These are phyloP conservation scores for Aphanomyces stellatus DNA, from an alignment of 352 stramenopile genomes.

Conservation along the genomic window DNA sequence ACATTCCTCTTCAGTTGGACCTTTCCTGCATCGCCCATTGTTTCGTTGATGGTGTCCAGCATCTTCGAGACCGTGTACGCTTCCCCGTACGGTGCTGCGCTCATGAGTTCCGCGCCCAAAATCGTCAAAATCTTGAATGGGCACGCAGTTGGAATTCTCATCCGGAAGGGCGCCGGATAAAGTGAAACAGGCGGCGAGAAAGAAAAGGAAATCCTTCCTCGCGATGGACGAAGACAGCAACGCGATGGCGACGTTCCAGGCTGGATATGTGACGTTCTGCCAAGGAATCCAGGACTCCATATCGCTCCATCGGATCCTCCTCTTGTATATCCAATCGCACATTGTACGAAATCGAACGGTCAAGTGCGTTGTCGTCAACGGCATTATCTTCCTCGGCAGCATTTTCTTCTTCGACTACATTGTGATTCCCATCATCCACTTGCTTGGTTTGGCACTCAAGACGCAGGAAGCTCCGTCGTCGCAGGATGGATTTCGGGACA, in stretches of 20 bases:
- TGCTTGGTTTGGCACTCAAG: constrained; percentile 79
- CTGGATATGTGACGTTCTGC: constrained; percentile 38
- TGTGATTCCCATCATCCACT: constrained; percentile 80
- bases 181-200: neutral
- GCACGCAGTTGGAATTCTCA: neutral
- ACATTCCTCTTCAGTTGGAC: constrained; percentile 54
- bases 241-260: neutral
- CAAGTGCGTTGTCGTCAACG: constrained; percentile 87
- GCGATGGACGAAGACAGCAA: neutral
- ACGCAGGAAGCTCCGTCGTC: constrained; percentile 23
- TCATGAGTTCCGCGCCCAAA: neutral
- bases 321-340: constrained; percentile 78
- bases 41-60: constrained; percentile 67
- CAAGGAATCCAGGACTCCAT: constrained; percentile 78
- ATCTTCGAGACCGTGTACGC: constrained; percentile 83
- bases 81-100: constrained; percentile 14
- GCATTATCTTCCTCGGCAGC: constrained; percentile 81
- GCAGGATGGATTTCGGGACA: constrained; percentile 29
- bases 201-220: neutral
- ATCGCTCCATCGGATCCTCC: constrained; percentile 75
- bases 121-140: neutral
- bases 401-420: constrained; percentile 84
- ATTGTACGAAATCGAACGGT: constrained; percentile 78
- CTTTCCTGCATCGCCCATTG: constrained; percentile 50
- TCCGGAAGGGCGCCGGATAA: neutral